These are phyloP conservation scores for Russula sp. DNA, from an alignment of 768 basidiomycete genomes.

Conservation along the genomic window DNA sequence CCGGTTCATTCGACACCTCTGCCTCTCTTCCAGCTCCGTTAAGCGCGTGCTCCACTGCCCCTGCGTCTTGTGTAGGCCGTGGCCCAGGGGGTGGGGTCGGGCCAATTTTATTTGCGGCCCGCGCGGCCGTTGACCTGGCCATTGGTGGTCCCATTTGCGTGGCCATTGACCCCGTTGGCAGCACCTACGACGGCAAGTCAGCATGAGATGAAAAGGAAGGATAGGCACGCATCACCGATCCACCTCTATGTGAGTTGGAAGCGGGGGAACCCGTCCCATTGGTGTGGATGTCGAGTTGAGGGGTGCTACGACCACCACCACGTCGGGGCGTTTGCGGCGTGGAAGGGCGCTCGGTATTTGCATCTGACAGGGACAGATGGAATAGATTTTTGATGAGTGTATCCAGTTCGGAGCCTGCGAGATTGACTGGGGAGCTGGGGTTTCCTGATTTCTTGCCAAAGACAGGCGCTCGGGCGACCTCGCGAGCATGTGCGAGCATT, in stretches of 20 bases:
- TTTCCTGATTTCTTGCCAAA: not conserved
- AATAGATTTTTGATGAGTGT: slow-evolving; percentile 17
- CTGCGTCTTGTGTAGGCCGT: slow-evolving; percentile 2
- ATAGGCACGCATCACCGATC: slow-evolving; percentile 23
- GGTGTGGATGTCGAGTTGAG: slow-evolving; percentile 6
- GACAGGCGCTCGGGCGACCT: slow-evolving; percentile 25
- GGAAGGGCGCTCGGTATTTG: slow-evolving; percentile 1
- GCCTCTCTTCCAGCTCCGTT: not conserved
- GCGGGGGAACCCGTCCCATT: slow-evolving; percentile 5
- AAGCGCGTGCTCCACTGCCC: not conserved
- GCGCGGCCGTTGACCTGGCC: not conserved
- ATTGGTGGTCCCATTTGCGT: slow-evolving; percentile 4
- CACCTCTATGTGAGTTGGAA: slow-evolving; percentile 20
- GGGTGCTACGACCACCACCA: slow-evolving; percentile 14
- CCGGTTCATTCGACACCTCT: not conserved
- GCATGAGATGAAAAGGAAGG: slow-evolving; percentile 17
- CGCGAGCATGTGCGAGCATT: slow-evolving; percentile 46
- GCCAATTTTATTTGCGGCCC: slow-evolving; percentile 5
- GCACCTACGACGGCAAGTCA: slow-evolving; percentile 15
- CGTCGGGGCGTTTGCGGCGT: slow-evolving; percentile 13
- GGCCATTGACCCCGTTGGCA: slow-evolving; percentile 14
- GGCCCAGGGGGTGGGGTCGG: not conserved
- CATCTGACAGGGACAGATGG: not conserved
- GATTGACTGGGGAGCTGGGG: not conserved
- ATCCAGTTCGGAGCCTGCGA: slow-evolving; percentile 11